These are phyloP conservation scores for Blumeria hordei DNA, from an alignment of 2,329 filamentous ascomycete species.

Conservation along the genomic window DNA sequence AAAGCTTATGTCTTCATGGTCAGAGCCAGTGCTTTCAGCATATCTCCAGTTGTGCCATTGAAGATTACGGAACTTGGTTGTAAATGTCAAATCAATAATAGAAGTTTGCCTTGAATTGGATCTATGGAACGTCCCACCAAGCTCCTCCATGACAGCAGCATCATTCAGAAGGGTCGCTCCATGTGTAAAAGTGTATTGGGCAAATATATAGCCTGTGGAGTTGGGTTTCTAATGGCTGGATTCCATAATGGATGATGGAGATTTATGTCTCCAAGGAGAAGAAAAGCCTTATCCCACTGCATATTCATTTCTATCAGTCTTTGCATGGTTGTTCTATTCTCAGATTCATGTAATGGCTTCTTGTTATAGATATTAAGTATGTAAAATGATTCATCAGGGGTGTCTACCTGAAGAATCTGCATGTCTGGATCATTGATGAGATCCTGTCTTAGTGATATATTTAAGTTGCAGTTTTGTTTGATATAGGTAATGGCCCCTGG, in stretches of 20 bases:
- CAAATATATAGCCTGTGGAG: not conserved
- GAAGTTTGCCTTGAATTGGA: not conserved
- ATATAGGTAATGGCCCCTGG: too few species aligned
- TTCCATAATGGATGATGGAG: not conserved
- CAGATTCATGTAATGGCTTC: too few species aligned
- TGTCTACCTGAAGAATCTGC: too few species aligned
- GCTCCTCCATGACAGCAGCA: not conserved
- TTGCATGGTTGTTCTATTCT: not conserved
- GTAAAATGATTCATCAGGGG: too few species aligned
- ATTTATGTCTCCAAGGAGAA: not conserved
- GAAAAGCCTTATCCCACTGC: not conserved
- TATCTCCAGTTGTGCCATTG: not conserved
- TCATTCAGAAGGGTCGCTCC: not conserved
- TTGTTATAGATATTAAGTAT: too few species aligned
- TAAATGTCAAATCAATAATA: not conserved
- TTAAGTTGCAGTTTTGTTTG: too few species aligned
- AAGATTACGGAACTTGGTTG: not conserved
- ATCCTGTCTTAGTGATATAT: too few species aligned
- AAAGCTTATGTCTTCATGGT: not conserved
- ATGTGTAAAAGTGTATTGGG: not conserved
- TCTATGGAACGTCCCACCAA: not conserved
- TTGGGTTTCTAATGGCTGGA: not conserved
- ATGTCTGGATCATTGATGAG: too few species aligned
- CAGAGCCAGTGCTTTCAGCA: not conserved
- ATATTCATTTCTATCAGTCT: not conserved